phyloP scores from a whole-genome alignment of 345 rosid species.

The Leavenworthia alabamica region DNA sequence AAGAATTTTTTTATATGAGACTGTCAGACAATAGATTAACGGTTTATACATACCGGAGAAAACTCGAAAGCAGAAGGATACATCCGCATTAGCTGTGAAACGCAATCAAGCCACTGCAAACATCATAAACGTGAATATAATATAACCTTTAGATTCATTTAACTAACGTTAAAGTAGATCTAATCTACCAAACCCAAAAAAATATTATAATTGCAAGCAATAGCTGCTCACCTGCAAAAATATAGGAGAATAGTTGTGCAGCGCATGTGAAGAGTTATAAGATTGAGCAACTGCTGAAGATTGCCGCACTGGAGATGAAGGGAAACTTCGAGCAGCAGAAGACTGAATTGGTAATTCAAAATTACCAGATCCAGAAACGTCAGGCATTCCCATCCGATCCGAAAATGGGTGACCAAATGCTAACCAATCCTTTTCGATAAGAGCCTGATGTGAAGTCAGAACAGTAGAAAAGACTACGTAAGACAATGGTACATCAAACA shows the following conservation, averaged over 20 bases:
- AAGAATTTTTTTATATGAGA: neutral
- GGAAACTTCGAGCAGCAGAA: conserved; percentile 59
- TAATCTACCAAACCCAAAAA: neutral
- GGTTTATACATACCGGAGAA: conserved; percentile 63
- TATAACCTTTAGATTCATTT: neutral
- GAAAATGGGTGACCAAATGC: conserved; percentile 99
- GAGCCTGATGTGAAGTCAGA: conserved; percentile 51
- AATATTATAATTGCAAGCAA: conserved; percentile 1
- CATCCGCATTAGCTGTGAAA: conserved; percentile 82
- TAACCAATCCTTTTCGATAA: conserved; percentile 96
- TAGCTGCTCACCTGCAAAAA: conserved; percentile 70
- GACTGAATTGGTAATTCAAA: conserved; percentile 66
- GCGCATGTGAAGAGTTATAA: conserved; percentile 69
- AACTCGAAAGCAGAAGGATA: conserved; percentile 96
- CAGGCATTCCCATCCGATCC: conserved; percentile 89
- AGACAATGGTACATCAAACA: conserved; percentile 16
- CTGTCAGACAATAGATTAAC: conserved; percentile 2
- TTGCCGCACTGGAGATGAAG: conserved; percentile 66
- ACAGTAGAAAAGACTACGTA: conserved; percentile 4
- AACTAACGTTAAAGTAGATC: neutral
- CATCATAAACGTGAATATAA: conserved; percentile 6
- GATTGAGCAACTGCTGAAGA: conserved; percentile 54
- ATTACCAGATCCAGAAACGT: conserved; percentile 49
- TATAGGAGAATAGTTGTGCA: conserved; percentile 83
- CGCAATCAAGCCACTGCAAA: conserved; percentile 98